phyloP scores from a whole-genome alignment of 148 eudicot species.

The Camellia japonica region DNA sequence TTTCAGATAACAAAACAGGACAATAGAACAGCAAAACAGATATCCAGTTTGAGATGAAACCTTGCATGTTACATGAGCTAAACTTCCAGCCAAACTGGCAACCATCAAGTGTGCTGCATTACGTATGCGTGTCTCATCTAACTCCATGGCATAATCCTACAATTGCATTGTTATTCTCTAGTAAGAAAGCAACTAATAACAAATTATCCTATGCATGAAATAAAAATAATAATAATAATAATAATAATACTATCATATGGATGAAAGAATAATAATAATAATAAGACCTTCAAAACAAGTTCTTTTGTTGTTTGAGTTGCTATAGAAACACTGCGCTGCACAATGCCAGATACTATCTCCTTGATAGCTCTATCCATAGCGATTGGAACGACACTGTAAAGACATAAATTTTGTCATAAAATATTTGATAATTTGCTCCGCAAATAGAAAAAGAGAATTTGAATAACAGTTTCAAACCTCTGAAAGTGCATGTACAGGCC shows the following conservation, averaged over 20 bases:
- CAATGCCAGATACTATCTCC: constrained; percentile 80
- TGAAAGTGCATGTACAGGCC: constrained; percentile 78
- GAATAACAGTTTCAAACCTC: constrained; percentile 47
- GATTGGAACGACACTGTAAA: constrained; percentile 69
- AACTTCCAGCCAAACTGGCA: constrained; percentile 95
- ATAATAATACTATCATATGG: no score
- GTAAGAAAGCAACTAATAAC: constrained; percentile 2
- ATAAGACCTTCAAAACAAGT: constrained; percentile 77
- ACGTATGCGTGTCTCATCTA: constrained; percentile 79
- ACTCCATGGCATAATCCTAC: constrained; percentile 96
- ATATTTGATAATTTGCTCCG: neutral
- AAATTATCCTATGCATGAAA: neutral
- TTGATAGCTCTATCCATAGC: constrained; percentile 92
- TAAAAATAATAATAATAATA: no score
- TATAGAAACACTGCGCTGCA: constrained; percentile 95
- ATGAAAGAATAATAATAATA: neutral
- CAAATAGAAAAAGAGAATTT: constrained; percentile 7
- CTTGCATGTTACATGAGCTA: constrained; percentile 99
- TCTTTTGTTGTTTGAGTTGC: constrained; percentile 95
- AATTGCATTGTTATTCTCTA: constrained; percentile 2
- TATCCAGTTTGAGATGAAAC: constrained; percentile 29
- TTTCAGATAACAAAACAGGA: neutral
- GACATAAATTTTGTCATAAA: neutral
- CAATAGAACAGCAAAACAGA: neutral
- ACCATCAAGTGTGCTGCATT: constrained; percentile 99